Evolutionary conservation across 345 rosid genomes (phyloP).

Genomic region (Hypericum androsaemum): DNA sequence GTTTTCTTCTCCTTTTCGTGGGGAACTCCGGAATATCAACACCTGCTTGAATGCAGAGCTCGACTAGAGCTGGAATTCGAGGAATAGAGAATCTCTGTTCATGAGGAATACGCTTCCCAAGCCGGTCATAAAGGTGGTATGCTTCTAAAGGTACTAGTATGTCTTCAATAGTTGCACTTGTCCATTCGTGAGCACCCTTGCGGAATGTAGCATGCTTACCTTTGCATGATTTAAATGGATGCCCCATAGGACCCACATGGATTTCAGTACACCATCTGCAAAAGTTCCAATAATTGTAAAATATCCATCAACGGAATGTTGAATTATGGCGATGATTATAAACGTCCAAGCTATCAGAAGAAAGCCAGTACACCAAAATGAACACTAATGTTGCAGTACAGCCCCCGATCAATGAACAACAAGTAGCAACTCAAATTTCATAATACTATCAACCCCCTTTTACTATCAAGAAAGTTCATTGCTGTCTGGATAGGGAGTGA

Average conservation of each 20-base stretch:
- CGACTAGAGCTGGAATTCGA: conserved; percentile 66
- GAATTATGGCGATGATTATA: too few species aligned
- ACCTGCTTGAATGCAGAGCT: conserved; percentile 93
- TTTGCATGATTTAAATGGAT: conserved; percentile 89
- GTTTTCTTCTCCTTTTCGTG: conserved; percentile 79
- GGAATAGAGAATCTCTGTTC: conserved; percentile 72
- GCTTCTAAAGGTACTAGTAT: conserved; percentile 56
- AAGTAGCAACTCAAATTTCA: too few species aligned
- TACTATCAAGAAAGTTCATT: too few species aligned
- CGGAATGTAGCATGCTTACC: conserved; percentile 52
- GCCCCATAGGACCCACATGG: conserved; percentile 83
- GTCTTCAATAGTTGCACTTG: conserved; percentile 60
- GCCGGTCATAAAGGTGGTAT: conserved; percentile 73
- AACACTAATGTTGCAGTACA: too few species aligned
- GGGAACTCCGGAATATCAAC: conserved; percentile 64
- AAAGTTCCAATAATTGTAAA: conserved; percentile 3
- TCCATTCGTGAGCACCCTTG: conserved; percentile 80
- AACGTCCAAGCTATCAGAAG: too few species aligned
- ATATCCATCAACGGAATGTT: conserved; percentile 1
- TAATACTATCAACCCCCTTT: too few species aligned
- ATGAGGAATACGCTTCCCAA: conserved; percentile 68
- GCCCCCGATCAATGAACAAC: too few species aligned
- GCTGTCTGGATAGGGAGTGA: too few species aligned
- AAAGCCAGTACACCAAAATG: too few species aligned
- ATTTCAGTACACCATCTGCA: conserved; percentile 82